Evolutionary conservation across 2,329 filamentous ascomycete genomes (phyloP), one percentile per base, ranked within the genome.

Genomic region (Epichloe baconii): DNA sequence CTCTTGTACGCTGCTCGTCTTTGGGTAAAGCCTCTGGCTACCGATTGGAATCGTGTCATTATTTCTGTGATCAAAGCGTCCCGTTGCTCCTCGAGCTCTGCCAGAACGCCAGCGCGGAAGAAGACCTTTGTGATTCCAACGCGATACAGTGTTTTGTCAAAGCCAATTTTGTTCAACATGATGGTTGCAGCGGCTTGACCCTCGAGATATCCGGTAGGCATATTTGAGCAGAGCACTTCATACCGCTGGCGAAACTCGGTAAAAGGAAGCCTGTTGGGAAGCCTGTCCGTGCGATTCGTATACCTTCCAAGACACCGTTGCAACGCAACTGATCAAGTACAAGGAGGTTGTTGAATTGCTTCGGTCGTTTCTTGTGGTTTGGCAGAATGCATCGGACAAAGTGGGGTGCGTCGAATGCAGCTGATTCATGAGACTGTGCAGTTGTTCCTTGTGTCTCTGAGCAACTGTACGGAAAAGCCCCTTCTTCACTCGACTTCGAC

Each of bases 271-370:
- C 93, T 79, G 64, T 98, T 98, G 48, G 93, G 65, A 98, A 98
- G 23, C 93, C 93, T 5, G 94, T 98, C 44, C 93, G 82, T 23
- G 93, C 93, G 66, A 98, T 98, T 54, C 93, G 82, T 62, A 98
- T 98, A 55, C 93, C 93, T 70, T 98, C 93, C n/a, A 98, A 76
- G 3, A 98, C 93, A 85, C 93, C 93, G 65, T 98, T 98, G 70
- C 93, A 98, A 49, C 93, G 83, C n/a, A 98, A 73, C 66, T 98
- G 94, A 62, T 98, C 93, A 5, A 98, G 77, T 2, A 98, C 94
- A n/a, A 98, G 79, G 2, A 89, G 80, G 3, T 87, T 88, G 62
- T 86, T 87, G 67, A 97, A 88, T 63, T 90, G 86, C 68, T 98
- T 98, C 0, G 93, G 88, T 23, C 84, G 80, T 69, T 98, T 98